Conservation (phyloP, 163 green algal genomes). For the Coccomyxa subellipsoidea region DNA sequence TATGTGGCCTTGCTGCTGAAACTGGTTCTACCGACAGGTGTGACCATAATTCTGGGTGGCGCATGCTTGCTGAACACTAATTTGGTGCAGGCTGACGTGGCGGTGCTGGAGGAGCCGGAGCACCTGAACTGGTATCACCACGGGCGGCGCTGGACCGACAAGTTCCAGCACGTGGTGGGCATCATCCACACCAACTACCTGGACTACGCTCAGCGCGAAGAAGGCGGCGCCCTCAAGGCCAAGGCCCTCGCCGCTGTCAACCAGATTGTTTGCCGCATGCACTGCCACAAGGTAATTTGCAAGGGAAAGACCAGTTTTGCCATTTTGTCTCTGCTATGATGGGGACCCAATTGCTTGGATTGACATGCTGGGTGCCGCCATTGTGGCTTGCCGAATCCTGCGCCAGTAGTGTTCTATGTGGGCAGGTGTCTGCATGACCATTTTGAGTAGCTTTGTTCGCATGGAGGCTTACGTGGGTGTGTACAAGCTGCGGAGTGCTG, state of each 20-base stretch:
- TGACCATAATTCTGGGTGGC: not conserved
- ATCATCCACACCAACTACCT: slow-evolving; percentile 99
- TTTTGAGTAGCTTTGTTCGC: too few species aligned
- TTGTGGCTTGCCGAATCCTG: too few species aligned
- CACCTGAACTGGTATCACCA: slow-evolving; percentile 89
- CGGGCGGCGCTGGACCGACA: slow-evolving; percentile 86
- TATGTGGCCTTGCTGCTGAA: too few species aligned
- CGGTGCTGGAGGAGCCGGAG: slow-evolving; percentile 96
- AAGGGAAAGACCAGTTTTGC: too few species aligned
- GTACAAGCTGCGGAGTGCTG: too few species aligned
- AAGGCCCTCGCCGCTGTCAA: slow-evolving; percentile 57
- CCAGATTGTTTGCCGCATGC: slow-evolving; percentile 64
- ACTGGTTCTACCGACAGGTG: too few species aligned
- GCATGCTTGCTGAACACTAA: not conserved
- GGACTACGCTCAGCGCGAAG: slow-evolving; percentile 78
- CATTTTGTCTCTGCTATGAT: too few species aligned
- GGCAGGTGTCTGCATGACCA: too few species aligned
- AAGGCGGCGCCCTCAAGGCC: slow-evolving; percentile 53
- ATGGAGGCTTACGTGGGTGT: too few species aligned
- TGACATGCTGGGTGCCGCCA: too few species aligned
- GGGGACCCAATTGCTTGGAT: too few species aligned
- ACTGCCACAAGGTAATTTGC: slow-evolving; percentile 78
- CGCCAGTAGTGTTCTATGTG: too few species aligned
- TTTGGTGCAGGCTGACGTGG: slow-evolving; percentile 71
- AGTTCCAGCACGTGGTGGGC: slow-evolving; percentile 86